These are phyloP conservation scores for Exophiala alcalophila DNA, from an alignment of 2,329 filamentous ascomycete genomes.

Conservation along the genomic window DNA sequence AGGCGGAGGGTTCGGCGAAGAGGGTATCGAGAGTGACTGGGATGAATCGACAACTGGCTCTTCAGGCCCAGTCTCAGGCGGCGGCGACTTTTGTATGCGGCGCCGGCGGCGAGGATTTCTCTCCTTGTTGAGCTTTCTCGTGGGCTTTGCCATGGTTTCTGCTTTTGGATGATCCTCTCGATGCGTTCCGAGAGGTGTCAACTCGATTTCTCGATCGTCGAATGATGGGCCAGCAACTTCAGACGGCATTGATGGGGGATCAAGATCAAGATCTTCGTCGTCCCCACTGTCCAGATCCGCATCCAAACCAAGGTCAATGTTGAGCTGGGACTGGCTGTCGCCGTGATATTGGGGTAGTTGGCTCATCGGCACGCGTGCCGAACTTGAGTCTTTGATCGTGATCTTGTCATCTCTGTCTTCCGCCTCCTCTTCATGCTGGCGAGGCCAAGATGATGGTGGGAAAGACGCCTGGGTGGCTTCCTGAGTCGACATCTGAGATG, in stretches of 20 bases:
- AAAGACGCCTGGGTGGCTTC: conserved; percentile 28
- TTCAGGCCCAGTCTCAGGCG: neutral
- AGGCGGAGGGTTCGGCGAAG: conserved; percentile 18
- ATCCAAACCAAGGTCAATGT: conserved; percentile 12
- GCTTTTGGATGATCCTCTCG: neutral
- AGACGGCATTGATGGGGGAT: conserved; percentile 12
- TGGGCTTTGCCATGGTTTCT: neutral
- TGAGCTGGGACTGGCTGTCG: conserved; percentile 11
- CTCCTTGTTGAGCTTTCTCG: neutral
- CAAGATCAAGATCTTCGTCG: conserved; percentile 24
- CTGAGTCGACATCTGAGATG: conserved; percentile 31
- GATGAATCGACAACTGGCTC: conserved; percentile 4
- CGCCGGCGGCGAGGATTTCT: neutral
- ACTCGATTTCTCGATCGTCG: neutral
- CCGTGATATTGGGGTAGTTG: conserved; percentile 22
- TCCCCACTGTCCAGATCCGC: conserved; percentile 12
- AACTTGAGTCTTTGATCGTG: conserved; percentile 31
- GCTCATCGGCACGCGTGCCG: conserved; percentile 18
- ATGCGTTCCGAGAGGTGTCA: neutral
- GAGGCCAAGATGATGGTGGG: conserved; percentile 19
- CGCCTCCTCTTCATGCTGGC: conserved; percentile 1
- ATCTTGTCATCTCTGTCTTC: conserved; percentile 16
- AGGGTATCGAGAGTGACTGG: conserved; percentile 16
- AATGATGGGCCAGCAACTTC: neutral
- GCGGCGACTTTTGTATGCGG: neutral